Conservation (phyloP, 208 protist species). For the Crithidia expoeki region DNA sequence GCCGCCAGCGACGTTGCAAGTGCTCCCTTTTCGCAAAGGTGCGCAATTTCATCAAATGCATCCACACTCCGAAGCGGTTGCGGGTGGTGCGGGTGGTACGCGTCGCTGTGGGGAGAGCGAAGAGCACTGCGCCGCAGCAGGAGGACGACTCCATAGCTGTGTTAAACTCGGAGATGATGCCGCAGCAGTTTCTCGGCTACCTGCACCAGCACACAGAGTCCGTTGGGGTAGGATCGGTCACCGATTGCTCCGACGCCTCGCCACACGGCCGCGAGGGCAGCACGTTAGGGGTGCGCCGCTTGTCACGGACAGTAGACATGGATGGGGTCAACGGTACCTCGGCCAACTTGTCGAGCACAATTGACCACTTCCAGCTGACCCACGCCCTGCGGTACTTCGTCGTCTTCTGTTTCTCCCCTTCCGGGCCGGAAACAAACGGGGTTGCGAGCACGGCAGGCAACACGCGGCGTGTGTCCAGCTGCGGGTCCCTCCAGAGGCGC, state of each 20-base stretch:
- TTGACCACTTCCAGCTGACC: slow-evolving; percentile 35
- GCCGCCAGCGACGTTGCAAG: slow-evolving; percentile 35
- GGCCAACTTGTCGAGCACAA: slow-evolving; percentile 19
- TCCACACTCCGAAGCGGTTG: slow-evolving; percentile 26
- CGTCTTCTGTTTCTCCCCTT: slow-evolving; percentile 29
- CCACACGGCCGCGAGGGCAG: slow-evolving; percentile 21
- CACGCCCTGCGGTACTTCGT: slow-evolving; percentile 37
- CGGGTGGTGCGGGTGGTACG: slow-evolving; percentile 33
- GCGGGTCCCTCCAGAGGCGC: slow-evolving; percentile 24
- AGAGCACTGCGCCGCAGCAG: not conserved
- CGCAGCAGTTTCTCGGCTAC: slow-evolving; percentile 30
- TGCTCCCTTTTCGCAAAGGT: not conserved
- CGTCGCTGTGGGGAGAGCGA: slow-evolving; percentile 23
- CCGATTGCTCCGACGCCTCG: slow-evolving; percentile 26
- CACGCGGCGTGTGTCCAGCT: slow-evolving; percentile 3
- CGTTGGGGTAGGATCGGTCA: slow-evolving; percentile 10
- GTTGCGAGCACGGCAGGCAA: slow-evolving; percentile 17
- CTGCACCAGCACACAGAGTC: slow-evolving; percentile 27
- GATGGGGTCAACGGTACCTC: slow-evolving; percentile 17
- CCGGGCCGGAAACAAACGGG: slow-evolving; percentile 1
- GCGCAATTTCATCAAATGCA: not conserved
- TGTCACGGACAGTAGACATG: slow-evolving; percentile 28
- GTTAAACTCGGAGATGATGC: slow-evolving; percentile 15
- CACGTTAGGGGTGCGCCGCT: slow-evolving; percentile 11
- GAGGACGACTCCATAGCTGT: slow-evolving; percentile 10